Evolutionary conservation across 148 eudicot species (phyloP), one percentile per base, ranked within the genome.

Genomic region (Rhododendron vialii): DNA sequence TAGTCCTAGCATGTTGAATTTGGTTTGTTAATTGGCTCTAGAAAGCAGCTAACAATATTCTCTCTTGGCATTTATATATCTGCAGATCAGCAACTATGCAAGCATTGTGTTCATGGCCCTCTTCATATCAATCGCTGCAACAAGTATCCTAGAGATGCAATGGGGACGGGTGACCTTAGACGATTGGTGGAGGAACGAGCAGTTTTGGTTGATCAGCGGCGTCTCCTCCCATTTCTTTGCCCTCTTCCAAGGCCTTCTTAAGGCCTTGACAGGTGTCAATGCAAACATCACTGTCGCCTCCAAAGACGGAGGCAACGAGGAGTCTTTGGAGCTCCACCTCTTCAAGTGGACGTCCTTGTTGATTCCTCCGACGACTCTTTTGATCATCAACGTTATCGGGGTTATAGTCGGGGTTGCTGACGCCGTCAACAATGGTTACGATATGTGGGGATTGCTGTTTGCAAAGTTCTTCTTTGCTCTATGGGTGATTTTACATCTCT

Each of bases 401-500:
- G 93, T 95, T 53, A 73, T 93, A 2, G 98, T 95, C 0, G 99
- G 99, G 28, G 86, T 97, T 24, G 93, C 98, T 3, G 98, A 97
- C n/a, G 98, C 99, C 63, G 93, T 97, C 85, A 97, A 88, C 84
- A 97, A 95, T 26, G 98, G 99, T 13, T 95, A 97, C 18, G 98
- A 97, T 38, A 89, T 96, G 4, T 97, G 98, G 99, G 96, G 98
- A 0, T 96, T 98, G 0, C 93, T 97, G 1, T 95, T 97, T n/a
- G 99, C 96, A 10, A 90, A 91, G 86, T 90, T 95, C 41, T 97
- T 97, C 91, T 97, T 97, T 65, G 98, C 98, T 6, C 45, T 41
- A 0, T 97, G 99, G 99, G 99, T 97, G 69, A 95, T 97, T 82
- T 89, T 94, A 87, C 99, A 97, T 90, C 90, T 97, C 17, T 97